Evolutionary conservation across 345 rosid genomes (phyloP).

Genomic region (Lumnitzera racemosa): DNA sequence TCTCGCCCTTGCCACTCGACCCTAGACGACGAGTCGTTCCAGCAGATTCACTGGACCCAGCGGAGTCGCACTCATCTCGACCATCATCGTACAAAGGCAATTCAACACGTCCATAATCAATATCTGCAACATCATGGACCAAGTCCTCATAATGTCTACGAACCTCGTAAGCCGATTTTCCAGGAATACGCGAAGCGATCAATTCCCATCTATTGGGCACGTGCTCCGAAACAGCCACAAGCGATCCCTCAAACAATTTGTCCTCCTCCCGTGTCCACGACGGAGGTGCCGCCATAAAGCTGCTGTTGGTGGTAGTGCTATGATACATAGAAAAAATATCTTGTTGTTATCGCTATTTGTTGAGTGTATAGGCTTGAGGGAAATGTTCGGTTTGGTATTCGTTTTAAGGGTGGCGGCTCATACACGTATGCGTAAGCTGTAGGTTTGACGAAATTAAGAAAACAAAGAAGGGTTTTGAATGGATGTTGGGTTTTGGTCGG

Average conservation of each 20-base stretch:
- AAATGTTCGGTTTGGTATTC: no score
- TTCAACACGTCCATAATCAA: slow-evolving; percentile 19
- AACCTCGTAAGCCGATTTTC: slow-evolving; percentile 12
- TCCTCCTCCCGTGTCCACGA: slow-evolving; percentile 20
- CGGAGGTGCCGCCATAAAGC: neutral
- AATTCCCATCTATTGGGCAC: slow-evolving; percentile 19
- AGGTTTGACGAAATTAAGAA: no score
- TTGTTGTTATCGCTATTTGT: no score
- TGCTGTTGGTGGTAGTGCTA: no score
- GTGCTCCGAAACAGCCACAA: slow-evolving; percentile 16
- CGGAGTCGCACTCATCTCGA: no score
- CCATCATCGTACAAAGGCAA: slow-evolving; percentile 20
- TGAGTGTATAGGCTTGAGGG: no score
- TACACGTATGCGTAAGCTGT: no score
- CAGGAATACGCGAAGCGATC: slow-evolving; percentile 20
- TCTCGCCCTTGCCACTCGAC: slow-evolving; percentile 2
- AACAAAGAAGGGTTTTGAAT: no score
- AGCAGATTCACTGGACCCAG: neutral
- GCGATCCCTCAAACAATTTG: slow-evolving; percentile 22
- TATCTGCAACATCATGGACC: slow-evolving; percentile 21
- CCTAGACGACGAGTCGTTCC: neutral
- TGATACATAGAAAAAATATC: no score
- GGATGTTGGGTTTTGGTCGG: no score
- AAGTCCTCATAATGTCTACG: slow-evolving; percentile 16
- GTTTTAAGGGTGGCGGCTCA: no score